phyloP scores from a whole-genome alignment of 306 rosid genomes.

The Begonia masoniana region DNA sequence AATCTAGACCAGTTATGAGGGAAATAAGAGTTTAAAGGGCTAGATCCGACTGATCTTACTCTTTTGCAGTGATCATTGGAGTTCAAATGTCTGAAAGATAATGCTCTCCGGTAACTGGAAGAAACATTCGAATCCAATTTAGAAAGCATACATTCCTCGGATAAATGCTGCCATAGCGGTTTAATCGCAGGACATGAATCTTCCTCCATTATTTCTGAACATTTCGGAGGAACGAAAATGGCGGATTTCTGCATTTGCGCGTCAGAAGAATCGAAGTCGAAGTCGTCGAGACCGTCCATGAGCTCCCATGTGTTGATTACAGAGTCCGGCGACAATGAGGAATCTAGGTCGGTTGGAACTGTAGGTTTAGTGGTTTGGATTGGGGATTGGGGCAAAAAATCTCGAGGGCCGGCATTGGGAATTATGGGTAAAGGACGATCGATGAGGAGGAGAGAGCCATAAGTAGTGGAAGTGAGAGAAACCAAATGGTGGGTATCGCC shows the following conservation, averaged over 20 bases:
- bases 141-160: conserved; percentile 65
- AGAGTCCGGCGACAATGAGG: conserved; percentile 61
- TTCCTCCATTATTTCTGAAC: conserved; percentile 13
- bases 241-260: conserved; percentile 9
- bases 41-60: conserved; percentile 35
- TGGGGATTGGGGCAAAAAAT: not conserved
- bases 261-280: conserved; percentile 13
- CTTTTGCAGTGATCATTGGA: conserved; percentile 10
- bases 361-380: conserved; percentile 4
- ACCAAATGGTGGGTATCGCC: conserved; percentile 87
- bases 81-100: conserved; percentile 49
- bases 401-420: conserved; percentile 15
- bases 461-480: conserved; percentile 81
- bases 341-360: conserved; percentile 12
- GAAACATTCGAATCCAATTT: conserved; percentile 69
- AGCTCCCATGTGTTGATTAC: conserved; percentile 94
- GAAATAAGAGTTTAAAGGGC: conserved; percentile 27
- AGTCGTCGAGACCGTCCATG: conserved; percentile 48
- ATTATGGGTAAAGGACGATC: conserved; percentile 28
- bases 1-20: conserved; percentile 13
- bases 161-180: conserved; percentile 78
- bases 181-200: conserved; percentile 18
- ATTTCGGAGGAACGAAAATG: conserved; percentile 21
- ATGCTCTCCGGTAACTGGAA: conserved; percentile 55
- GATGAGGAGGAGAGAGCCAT: conserved; percentile 55